Evolutionary conservation across 805 yeast species (phyloP), one percentile per base, ranked within the genome.

Genomic region (Isabelozyma rhagii): DNA sequence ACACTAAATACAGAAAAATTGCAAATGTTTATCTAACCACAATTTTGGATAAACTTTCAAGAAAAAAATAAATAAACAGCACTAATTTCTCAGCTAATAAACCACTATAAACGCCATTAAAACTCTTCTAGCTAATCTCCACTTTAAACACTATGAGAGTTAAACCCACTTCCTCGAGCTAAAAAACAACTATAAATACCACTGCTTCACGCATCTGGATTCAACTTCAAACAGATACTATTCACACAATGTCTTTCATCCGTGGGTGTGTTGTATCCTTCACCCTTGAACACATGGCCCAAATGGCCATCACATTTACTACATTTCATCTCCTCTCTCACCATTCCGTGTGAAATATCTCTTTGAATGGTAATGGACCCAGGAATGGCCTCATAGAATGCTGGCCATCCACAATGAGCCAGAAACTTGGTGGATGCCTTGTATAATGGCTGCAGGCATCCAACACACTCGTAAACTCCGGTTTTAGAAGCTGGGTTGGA

Each of bases 351-450:
- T 7, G 85, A 67, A 0, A 50, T 59, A 66, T 94, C 99, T 15
- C 72, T 76, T 51, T 78, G 68, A 10, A 85, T 74, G 17, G 67
- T 76, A 39, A 94, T 77, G 5, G 96, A 77, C 0, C 91, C 92
- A 0, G 96, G 96, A 39, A 89, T 72, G 0, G 96, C 97, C 50
- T 89, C 87, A 66, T 85, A 93, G 67, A 94, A 94, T 0, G 97
- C 92, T 1, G 99, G 99, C 99, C 99, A 94, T 2, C 99, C 99
- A 67, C 99, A 94, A 47, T 90, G 90, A 10, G 96, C 82, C 50
- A 86, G 84, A 60, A 94, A 94, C 67, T 94, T 93, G 3, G 97
- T 80, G 31, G 78, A 72, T 28, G 96, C 84, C 52, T 79, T 78
- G 67, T 94, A 94, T 29, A 94, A 70, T 10, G 97, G 96, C 42